Conservation (phyloP, 2,329 filamentous ascomycete genomes). For the Geosmithia putterillii region DNA sequence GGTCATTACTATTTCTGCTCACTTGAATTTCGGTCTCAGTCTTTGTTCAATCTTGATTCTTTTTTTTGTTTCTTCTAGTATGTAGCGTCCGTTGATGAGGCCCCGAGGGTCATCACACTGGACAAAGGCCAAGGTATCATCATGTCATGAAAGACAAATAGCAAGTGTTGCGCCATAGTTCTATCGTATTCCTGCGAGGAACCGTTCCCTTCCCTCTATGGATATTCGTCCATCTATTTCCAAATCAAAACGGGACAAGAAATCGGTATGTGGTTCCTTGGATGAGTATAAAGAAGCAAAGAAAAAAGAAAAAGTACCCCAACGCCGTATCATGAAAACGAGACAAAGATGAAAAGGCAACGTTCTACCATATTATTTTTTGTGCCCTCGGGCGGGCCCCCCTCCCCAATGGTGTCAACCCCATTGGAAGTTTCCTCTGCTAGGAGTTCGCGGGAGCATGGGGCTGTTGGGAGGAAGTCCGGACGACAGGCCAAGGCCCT, state of each 20-base stretch:
- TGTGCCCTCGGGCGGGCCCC: no score
- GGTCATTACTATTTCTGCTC: no score
- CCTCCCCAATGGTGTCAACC: no score
- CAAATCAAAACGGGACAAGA: slow-evolving; percentile 1
- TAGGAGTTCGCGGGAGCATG: slow-evolving; percentile 24
- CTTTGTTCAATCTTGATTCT: no score
- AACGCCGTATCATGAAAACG: background rate
- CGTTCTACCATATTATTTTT: background rate
- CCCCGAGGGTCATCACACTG: no score
- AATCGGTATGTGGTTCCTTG: background rate
- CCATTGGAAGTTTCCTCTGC: slow-evolving; percentile 18
- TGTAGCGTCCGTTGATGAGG: no score
- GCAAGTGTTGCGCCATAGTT: background rate
- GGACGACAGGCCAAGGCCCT: slow-evolving; percentile 25
- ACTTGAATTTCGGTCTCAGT: no score
- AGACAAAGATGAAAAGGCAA: no score
- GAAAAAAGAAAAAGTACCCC: background rate
- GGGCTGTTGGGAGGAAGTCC: slow-evolving; percentile 36
- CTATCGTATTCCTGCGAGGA: background rate
- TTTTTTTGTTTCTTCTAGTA: no score
- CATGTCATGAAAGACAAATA: background rate
- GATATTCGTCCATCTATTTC: background rate
- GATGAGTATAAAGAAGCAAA: background rate
- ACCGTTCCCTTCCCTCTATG: background rate
- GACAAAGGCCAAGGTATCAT: background rate